Base-by-base conservation (phyloP, 2,329 filamentous ascomycete species). In the Lanzia echinophila region DNA sequence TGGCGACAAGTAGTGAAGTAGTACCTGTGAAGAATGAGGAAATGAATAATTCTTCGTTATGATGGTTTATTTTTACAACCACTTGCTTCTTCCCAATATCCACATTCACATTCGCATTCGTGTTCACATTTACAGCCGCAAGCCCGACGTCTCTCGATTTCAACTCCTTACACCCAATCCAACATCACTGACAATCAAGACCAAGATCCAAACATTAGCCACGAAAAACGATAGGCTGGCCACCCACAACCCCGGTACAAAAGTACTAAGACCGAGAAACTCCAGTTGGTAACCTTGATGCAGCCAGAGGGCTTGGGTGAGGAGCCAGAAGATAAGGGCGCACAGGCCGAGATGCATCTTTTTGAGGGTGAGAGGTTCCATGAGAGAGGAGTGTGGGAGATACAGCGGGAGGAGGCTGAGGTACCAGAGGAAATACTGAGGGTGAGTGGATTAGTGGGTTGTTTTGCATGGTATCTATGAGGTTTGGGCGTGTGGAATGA, bases 401-500 rank as follows among this genome's bases (percentile, higher is more conserved):
- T 96, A 95, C 47, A 96, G 84, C 0, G 94, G 94, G 2, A 97
- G 75, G 63, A 99, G 88, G 60, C 96, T 82, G 71, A 96, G 84
- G 71, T 99, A 97, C 94, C 94, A 99, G 47, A 99, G 80, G 70
- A 99, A 99, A 70, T 99, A 99, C 90, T 96, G 41, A 12, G 41
- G n/a, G 38, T 20, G 3, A 15, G 17, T 11, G 32, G 13, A 20
- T 54, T 38, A 53, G 50, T 38, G 31, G 11, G 24, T 28, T 28
- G 24, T 4, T 28, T 28, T 28, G 24, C 4, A 8, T 28, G 24
- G 24, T 8, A 28, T 28, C 8, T 28, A 28, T 28, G 24, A 28
- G 24, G 8, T 31, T 6, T 6, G 48, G 49, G 11, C 43, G 42
- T 34, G 15, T 32, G 38, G 32, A 20, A 20, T 20, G 13, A 34